Evolutionary conservation across 768 basidiomycete species (phyloP), one percentile per base, ranked within the genome.

Genomic region (Trametes cubensis): DNA sequence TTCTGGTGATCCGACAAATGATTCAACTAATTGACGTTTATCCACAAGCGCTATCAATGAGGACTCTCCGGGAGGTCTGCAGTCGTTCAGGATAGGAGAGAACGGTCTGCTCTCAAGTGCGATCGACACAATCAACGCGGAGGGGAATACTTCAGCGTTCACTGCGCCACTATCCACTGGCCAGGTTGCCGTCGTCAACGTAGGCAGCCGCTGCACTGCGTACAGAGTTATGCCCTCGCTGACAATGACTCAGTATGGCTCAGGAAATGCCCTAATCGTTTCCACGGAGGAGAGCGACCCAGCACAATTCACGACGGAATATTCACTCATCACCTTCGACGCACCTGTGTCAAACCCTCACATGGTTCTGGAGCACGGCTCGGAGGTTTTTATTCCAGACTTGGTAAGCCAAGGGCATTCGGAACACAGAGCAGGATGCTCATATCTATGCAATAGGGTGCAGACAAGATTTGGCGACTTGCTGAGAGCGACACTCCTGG

Each of bases 391-490:
- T 63, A 76, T 90, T 10, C 82, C 88, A 0, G 89, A 89, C 73
- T 75, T 88, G 70, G 88, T 87, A 57, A 57, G 81, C 70, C 2
- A 21, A 34, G 2, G 10, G 34, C 34, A 18, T 38, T 1, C 28
- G 15, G 6, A 34, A 11, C 10, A 6, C 10, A 34, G 6, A 34
- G 34, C 34, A 11, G 34, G 34, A 10, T 34, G 10, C 11, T 34
- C n/a, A 6, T 53, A 15, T 30, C 2, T 21, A 28, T 14, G 34
- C 13, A 11, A 21, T 57, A 88, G 87, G 88, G 89, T 34, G 81
- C 72, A 0, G 88, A 90, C 73, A 86, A 79, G 60, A 83, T 90
- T 57, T 91, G 88, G 87, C 78, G 89, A 41, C 76, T 90, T 3
- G 79, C 76, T 45, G 74, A 79, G 47, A 71, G 80, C 51, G 75